Evolutionary conservation across 352 stramenopile genomes (phyloP), one percentile per base, ranked within the genome.

Genomic region (Pythium dissimile): DNA sequence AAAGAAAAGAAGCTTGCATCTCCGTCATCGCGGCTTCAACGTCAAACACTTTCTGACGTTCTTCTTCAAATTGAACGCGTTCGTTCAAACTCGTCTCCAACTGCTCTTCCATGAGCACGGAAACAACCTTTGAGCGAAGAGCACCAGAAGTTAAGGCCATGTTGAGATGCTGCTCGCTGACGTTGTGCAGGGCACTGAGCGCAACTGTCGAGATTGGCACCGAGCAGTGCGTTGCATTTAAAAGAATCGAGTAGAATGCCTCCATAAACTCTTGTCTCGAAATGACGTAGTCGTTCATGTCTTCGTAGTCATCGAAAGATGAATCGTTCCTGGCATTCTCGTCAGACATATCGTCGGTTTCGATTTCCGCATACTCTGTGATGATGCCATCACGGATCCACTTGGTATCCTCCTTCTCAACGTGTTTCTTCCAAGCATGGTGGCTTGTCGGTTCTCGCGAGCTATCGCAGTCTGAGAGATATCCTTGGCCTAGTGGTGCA

Each of bases 141-240:
- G 70, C 74, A 13, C 85, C 77, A 60, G 83, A 64, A 20, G 67
- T 79, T 16, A 94, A 64, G 12, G 68, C 75, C 20, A 66, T 67
- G 34, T 88, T 66, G 26, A 94, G 51, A 49, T 81, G 84, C 50
- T 91, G 81, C 67, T 94, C 85, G 2, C 71, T 68, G 6, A 75
- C 72, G 31, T 89, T 94, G 62, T 94, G 85, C 9, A 94, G 58
- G 5, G 80, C 83, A 39, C 81, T 92, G 8, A 93, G 61, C 3
- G 81, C 85, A 7, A 89, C 80, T 0, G 77, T 71, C 42, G 67
- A 88, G 58, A 93, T 86, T 9, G 71, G 62, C 10, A 86, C n/a
- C 24, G 59, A 59, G 26, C 74, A 60, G 13, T 54, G 53, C 15
- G 88, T 61, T 1, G 72, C 47, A 20, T 58, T 51, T 37, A 5